These are phyloP conservation scores for Nakazawaea ambrosiae DNA, from an alignment of 805 yeast genomes.

Conservation along the genomic window DNA sequence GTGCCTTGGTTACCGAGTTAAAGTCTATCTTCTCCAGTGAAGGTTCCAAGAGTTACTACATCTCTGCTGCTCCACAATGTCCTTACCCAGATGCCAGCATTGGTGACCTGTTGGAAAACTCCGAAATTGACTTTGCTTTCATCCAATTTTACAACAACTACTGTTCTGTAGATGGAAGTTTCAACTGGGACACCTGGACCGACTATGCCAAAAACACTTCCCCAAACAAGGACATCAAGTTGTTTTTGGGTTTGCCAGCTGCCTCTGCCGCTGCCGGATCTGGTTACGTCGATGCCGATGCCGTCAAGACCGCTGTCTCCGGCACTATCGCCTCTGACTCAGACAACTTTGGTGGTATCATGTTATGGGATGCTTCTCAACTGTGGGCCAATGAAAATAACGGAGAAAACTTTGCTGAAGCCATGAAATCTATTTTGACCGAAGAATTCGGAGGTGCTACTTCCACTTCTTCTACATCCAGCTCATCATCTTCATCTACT, in stretches of 20 bases:
- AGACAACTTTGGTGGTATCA: slow-evolving; percentile 58
- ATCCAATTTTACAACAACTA: slow-evolving; percentile 88
- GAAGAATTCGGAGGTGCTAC: slow-evolving; percentile 12
- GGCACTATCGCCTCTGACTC: slow-evolving; percentile 14
- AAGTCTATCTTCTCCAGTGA: slow-evolving; percentile 30
- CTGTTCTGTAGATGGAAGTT: slow-evolving; percentile 47
- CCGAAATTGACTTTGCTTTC: slow-evolving; percentile 72
- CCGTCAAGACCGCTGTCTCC: slow-evolving; percentile 23
- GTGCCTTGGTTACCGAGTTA: slow-evolving; percentile 47
- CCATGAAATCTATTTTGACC: slow-evolving; percentile 19
- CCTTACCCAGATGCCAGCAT: slow-evolving; percentile 68
- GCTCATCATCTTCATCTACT: slow-evolving; percentile 10
- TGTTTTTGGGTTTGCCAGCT: slow-evolving; percentile 72
- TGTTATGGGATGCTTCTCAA: slow-evolving; percentile 81
- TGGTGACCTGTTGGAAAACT: slow-evolving; percentile 35
- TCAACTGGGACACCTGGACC: slow-evolving; percentile 69
- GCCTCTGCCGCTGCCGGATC: slow-evolving; percentile 42
- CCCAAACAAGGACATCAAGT: slow-evolving; percentile 61
- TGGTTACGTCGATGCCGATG: slow-evolving; percentile 46
- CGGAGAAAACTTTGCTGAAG: slow-evolving; percentile 28
- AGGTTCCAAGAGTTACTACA: slow-evolving; percentile 51
- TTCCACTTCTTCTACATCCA: slow-evolving; percentile 4
- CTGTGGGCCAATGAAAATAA: slow-evolving; percentile 40
- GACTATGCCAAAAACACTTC: slow-evolving; percentile 49
- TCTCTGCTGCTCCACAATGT: slow-evolving; percentile 93